phyloP scores from a whole-genome alignment of 352 stramenopile species.

The Pythium plurisporium region DNA sequence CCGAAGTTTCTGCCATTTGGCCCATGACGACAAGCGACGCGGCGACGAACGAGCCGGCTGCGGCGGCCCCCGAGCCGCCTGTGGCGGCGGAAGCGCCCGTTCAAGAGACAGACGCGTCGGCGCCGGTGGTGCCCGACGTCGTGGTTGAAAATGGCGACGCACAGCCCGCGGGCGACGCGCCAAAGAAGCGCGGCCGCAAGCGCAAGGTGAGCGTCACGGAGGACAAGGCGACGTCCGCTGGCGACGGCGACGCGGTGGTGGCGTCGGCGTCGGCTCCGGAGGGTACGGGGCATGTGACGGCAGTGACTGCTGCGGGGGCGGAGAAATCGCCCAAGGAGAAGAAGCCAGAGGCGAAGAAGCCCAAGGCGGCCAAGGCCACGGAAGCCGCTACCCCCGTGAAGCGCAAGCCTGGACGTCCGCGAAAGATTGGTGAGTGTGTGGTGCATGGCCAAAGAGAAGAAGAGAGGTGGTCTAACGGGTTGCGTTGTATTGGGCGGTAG shows the following conservation, averaged over 20 bases:
- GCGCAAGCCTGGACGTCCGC: slow-evolving; percentile 36
- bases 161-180: slow-evolving; percentile 8
- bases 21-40: slow-evolving; percentile 3
- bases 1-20: slow-evolving; percentile 7
- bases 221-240: slow-evolving; percentile 8
- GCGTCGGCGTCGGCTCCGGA: slow-evolving; percentile 21
- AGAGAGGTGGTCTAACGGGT: neutral
- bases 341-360: slow-evolving; percentile 11
- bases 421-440: slow-evolving; percentile 31
- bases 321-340: slow-evolving; percentile 15
- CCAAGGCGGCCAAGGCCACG: slow-evolving; percentile 8
- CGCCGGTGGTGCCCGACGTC: neutral
- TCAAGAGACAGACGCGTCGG: neutral
- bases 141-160: neutral
- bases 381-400: slow-evolving; percentile 14
- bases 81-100: slow-evolving; percentile 1
- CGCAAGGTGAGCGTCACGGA: slow-evolving; percentile 23
- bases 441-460: neutral
- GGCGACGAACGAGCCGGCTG: slow-evolving; percentile 4
- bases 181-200: slow-evolving; percentile 35
- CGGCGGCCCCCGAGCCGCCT: slow-evolving; percentile 6
- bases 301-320: neutral
- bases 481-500: slow-evolving; percentile 8
- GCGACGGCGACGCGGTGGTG: neutral
- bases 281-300: neutral